Conservation (phyloP, 2,329 filamentous ascomycete genomes). For the Aureobasidium sp. region DNA sequence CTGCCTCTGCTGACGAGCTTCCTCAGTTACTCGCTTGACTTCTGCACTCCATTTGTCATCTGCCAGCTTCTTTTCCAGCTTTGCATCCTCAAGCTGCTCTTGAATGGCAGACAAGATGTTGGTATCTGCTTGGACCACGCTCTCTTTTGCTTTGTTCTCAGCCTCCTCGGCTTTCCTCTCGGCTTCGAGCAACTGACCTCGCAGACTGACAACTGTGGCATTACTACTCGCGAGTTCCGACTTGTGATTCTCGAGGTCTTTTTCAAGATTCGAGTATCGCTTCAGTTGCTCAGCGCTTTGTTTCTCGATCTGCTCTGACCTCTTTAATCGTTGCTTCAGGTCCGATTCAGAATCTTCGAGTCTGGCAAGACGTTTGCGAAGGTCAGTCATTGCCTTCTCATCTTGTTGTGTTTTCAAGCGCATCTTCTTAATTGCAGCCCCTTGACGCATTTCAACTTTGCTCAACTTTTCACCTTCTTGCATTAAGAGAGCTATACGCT, state of each 20-base stretch:
- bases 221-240: constrained; percentile 58
- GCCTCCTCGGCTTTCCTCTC: constrained; percentile 59
- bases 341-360: constrained; percentile 59
- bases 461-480: constrained; percentile 88
- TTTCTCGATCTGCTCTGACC: constrained; percentile 53
- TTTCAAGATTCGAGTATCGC: constrained; percentile 44
- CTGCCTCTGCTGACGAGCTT: constrained; percentile 65
- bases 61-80: constrained; percentile 69
- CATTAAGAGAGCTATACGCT: constrained; percentile 81
- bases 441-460: constrained; percentile 76
- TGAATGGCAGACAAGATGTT: constrained; percentile 48
- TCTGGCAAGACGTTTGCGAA: constrained; percentile 55
- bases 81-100: constrained; percentile 56
- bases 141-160: constrained; percentile 58
- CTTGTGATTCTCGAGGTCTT: constrained; percentile 55
- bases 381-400: constrained; percentile 43
- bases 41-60: constrained; percentile 64
- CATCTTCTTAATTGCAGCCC: constrained; percentile 76
- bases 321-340: constrained; percentile 53
- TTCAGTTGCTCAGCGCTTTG: constrained; percentile 49
- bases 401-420: constrained; percentile 46
- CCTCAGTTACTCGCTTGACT: constrained; percentile 64
- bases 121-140: constrained; percentile 61
- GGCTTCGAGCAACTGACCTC: constrained; percentile 61
- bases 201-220: constrained; percentile 59